Conservation (phyloP, 78 protist genomes). For the Dictyostelium capitatum region DNA sequence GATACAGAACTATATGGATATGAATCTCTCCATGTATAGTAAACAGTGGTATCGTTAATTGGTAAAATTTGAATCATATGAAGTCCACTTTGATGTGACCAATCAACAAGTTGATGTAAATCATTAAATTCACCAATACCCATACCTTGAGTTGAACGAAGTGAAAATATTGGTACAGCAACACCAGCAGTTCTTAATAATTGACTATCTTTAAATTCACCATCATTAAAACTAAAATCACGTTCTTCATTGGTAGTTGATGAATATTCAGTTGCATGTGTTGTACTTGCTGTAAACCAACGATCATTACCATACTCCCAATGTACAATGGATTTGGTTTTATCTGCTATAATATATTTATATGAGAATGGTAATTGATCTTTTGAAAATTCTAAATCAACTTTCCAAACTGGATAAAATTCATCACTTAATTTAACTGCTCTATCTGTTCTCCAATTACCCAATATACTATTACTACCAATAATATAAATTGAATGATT, state of each 20-base stretch:
- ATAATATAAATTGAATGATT: conserved; percentile 37
- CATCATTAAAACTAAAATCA: conserved; percentile 53
- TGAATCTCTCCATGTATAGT: conserved; percentile 81
- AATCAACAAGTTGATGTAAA: conserved; percentile 76
- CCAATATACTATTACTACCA: conserved; percentile 75
- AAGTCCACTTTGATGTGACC: conserved; percentile 67
- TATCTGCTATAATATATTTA: conserved; percentile 52
- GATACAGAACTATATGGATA: conserved; percentile 90
- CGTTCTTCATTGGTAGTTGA: conserved; percentile 13
- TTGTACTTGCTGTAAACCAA: conserved; percentile 43
- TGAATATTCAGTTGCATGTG: conserved; percentile 31
- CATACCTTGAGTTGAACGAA: conserved; percentile 64
- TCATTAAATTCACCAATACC: conserved; percentile 95
- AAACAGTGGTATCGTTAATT: conserved; percentile 91
- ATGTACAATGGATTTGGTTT: conserved; percentile 37
- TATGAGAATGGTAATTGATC: conserved; percentile 76
- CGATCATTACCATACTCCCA: conserved; percentile 72
- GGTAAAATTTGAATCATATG: conserved; percentile 92
- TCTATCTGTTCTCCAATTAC: conserved; percentile 80
- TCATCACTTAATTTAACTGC: conserved; percentile 45
- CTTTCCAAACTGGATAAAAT: conserved; percentile 66
- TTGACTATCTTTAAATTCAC: conserved; percentile 47
- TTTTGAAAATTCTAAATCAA: conserved; percentile 56
- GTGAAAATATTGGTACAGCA: conserved; percentile 91
- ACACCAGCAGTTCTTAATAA: conserved; percentile 87